phyloP scores from a whole-genome alignment of 2,329 filamentous ascomycete species.

The Niveomyces coronatus region DNA sequence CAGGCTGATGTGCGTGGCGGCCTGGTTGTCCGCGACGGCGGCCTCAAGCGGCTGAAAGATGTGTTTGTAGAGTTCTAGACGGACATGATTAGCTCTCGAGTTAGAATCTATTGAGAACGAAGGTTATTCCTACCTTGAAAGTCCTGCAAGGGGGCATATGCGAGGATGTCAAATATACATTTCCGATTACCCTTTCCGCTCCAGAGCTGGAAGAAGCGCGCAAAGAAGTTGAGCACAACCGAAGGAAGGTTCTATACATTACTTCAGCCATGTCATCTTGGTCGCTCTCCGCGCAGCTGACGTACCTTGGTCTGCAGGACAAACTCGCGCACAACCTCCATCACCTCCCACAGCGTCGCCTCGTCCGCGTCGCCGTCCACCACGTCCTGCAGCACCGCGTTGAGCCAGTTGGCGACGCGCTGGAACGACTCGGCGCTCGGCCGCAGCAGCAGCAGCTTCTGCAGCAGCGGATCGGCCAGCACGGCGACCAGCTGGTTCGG shows the following conservation, averaged over 20 bases:
- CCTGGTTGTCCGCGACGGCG: constrained; percentile 36
- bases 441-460: constrained; percentile 62
- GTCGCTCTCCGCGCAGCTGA: too few relatives aligned
- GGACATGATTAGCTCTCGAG: neutral
- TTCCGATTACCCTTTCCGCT: constrained; percentile 46
- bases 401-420: constrained; percentile 50
- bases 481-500: constrained; percentile 75
- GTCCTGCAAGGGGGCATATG: constrained; percentile 41
- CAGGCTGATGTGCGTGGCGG: constrained; percentile 46
- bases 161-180: constrained; percentile 47
- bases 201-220: constrained; percentile 48
- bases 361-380: constrained; percentile 40
- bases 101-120: neutral
- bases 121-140: constrained; percentile 40
- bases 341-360: constrained; percentile 39
- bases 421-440: constrained; percentile 40
- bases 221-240: constrained; percentile 39
- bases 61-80: constrained; percentile 37
- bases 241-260: constrained; percentile 36
- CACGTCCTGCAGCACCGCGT: constrained; percentile 44
- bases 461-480: constrained; percentile 63
- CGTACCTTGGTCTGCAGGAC: constrained; percentile 45
- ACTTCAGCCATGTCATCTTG: too few relatives aligned
- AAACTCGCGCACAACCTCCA: constrained; percentile 47
- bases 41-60: constrained; percentile 43